A percentile compares a stretch with the other conserved stretches of the same genome.
These are phyloP conservation scores for Mucor sp. DNA, from an alignment of 371 early-diverging fungal genomes.

Conservation along the genomic window DNA sequence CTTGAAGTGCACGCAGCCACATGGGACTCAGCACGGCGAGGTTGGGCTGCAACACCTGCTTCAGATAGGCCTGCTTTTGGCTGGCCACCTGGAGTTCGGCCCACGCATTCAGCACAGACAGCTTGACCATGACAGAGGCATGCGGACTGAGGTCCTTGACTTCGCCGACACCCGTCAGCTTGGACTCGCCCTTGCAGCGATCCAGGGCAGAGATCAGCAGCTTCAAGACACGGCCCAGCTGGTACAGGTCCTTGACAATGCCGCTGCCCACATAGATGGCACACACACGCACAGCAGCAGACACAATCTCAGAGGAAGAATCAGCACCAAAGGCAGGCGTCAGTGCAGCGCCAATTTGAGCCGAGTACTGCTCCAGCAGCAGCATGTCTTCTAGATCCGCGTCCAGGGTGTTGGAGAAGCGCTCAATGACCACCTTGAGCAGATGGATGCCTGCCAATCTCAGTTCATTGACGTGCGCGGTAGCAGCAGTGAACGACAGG, in stretches of 20 bases:
- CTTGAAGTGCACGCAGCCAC: conserved; percentile 61
- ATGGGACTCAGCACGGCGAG: conserved; percentile 56
- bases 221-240: conserved; percentile 75
- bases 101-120: conserved; percentile 83
- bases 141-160: conserved; percentile 65
- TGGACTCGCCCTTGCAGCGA: conserved; percentile 64
- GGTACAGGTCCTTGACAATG: conserved; percentile 77
- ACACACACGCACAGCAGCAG: conserved; percentile 81
- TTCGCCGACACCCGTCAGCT: conserved; percentile 59
- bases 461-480: conserved; percentile 78
- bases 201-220: conserved; percentile 74
- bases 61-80: conserved; percentile 59
- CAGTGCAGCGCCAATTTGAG: conserved; percentile 87
- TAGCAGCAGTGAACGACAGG: conserved; percentile 86
- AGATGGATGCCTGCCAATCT: conserved; percentile 78
- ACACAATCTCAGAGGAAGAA: conserved; percentile 75
- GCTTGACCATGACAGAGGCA: conserved; percentile 78
- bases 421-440: conserved; percentile 73
- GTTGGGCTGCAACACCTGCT: conserved; percentile 67
- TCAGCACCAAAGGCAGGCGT: conserved; percentile 86
- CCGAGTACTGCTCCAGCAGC: conserved; percentile 87
- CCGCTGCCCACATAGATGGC: conserved; percentile 86
- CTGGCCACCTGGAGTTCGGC: conserved; percentile 75
- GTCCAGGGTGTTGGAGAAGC: conserved; percentile 68
- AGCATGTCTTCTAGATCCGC: conserved; percentile 83